Evolutionary conservation across 1,139 yeast species (phyloP).

Genomic region (Entelexis sorbosivorans): DNA sequence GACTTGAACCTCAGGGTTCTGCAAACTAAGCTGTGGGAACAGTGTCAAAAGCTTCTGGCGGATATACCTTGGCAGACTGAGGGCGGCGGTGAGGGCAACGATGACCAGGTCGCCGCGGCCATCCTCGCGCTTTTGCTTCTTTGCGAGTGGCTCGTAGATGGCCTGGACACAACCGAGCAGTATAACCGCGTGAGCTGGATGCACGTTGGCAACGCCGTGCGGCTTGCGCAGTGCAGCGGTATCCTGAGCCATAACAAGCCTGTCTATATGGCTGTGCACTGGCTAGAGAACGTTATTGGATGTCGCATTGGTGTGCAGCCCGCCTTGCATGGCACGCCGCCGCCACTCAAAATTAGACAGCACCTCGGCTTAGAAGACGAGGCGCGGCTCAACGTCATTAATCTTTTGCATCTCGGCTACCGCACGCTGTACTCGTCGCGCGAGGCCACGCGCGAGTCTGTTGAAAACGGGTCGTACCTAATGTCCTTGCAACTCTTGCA

Average conservation of each 20-base stretch:
- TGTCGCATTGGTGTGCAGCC: constrained; percentile 32
- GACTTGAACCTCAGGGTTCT: constrained; percentile 50
- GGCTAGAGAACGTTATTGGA: constrained; percentile 53
- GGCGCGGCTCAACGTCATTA: constrained; percentile 68
- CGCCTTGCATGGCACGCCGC: constrained; percentile 28
- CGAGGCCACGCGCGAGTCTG: constrained; percentile 30
- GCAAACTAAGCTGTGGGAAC: constrained; percentile 75
- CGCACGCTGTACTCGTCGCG: constrained; percentile 57
- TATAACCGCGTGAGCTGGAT: constrained; percentile 72
- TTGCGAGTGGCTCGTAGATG: constrained; percentile 12
- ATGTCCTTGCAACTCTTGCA: constrained; percentile 61
- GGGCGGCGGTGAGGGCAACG: constrained; percentile 26
- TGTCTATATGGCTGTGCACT: constrained; percentile 71
- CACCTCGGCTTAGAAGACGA: constrained; percentile 25
- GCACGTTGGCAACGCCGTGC: constrained; percentile 76
- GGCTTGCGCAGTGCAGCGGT: constrained; percentile 81
- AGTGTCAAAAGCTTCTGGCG: constrained; percentile 70
- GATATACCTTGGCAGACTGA: constrained; percentile 70
- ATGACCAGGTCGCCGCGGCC: constrained; percentile 64
- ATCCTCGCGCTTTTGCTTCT: constrained; percentile 61
- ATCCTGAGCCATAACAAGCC: constrained; percentile 62
- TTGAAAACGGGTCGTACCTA: constrained; percentile 48
- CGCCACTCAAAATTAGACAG: constrained; percentile 38
- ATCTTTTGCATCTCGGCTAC: constrained; percentile 72
- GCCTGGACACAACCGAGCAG: constrained; percentile 2